Percentiles rank a stretch among this genome's conserved stretches.
Evolutionary conservation across 1,139 yeast species (phyloP).

Genomic region (Yarrowia galli): DNA sequence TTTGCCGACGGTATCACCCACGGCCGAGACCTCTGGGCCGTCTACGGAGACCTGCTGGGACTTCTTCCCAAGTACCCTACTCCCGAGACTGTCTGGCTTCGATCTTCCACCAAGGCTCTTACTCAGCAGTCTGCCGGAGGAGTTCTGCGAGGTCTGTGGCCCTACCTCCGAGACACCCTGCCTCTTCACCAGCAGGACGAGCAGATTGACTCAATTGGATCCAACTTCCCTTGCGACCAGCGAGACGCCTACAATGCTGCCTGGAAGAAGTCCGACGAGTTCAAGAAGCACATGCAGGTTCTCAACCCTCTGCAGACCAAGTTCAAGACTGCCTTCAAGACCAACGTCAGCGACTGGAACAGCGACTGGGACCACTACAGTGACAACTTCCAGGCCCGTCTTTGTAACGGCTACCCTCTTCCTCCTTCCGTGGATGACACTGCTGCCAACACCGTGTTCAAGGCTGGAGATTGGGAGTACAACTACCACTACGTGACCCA

Average conservation of each 20-base stretch:
- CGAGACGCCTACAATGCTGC: conserved; percentile 46
- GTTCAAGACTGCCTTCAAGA: conserved; percentile 47
- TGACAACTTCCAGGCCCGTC: conserved; percentile 53
- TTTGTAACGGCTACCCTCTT: conserved; percentile 51
- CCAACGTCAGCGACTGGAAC: conserved; percentile 48
- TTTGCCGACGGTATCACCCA: conserved; percentile 52
- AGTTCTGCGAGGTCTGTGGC: conserved; percentile 52
- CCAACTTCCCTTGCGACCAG: conserved; percentile 49
- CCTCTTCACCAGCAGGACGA: conserved; percentile 49
- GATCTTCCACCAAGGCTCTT: conserved; percentile 52
- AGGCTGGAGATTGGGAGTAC: conserved; percentile 54
- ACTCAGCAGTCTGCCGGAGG: conserved; percentile 53
- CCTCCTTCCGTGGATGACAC: conserved; percentile 46
- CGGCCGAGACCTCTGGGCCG: conserved; percentile 51
- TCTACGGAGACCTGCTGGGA: conserved; percentile 50
- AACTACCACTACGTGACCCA: conserved; percentile 51
- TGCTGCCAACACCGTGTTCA: conserved; percentile 49
- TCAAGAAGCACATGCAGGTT: conserved; percentile 51
- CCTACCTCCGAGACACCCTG: conserved; percentile 45
- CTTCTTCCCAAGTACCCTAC: conserved; percentile 51
- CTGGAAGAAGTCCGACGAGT: conserved; percentile 47
- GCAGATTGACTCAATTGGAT: conserved; percentile 51
- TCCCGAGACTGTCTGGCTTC: conserved; percentile 46
- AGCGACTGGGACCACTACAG: conserved; percentile 53
- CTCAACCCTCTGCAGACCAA: conserved; percentile 43